Base-by-base conservation (phyloP, 441 rosid species). In the Eutrema salsugineum region DNA sequence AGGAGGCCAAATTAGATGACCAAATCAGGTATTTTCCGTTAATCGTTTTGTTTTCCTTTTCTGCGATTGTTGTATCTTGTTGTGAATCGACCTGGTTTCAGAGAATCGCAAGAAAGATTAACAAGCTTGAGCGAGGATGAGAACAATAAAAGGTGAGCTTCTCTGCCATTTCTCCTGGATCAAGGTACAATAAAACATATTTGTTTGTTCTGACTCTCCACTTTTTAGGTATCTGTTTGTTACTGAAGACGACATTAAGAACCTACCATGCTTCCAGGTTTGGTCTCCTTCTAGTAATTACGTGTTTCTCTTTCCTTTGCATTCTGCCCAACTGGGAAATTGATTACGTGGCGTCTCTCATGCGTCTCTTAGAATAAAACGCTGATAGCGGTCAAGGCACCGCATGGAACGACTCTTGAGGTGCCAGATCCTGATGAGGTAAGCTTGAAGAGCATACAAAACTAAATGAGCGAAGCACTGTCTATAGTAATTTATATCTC, bases 381-480 rank as follows among this genome's bases (percentile, higher is more conserved):
- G 43, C 71, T 95, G 71, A 91, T 95, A 79, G 98, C 98, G 30
- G 91, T 93, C 44, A 93, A 93, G 83, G 99, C 99, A 81, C 99
- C 99, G 39, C 99, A 95, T 81, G 99, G 98, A 65, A 95, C 99
- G 75, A 95, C 97, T 63, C 85, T 95, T 51, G 99, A 95, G 83
- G 98, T 93, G 73, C 99, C 99, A 49, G 98, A 93, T 84, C 99
- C 99, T 36, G 99, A 92, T 79, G 99, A 95, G 97, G 99, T 93
- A 85, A 76, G 75, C 68, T 59, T 46, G 27, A 71, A 53, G 44
- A 66, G 50, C 70, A 66, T 70, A 74, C 6, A 54, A 73, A 66
- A 32, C 48, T 49, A 42, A 47, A 12, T 49, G 35, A 24, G 24
- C 1, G 20, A 38, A 1, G 15, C 56, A 20, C 11, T 5, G 19